These are phyloP conservation scores for Voacanga thouarsii DNA, from an alignment of 257 asterid species.

Conservation along the genomic window DNA sequence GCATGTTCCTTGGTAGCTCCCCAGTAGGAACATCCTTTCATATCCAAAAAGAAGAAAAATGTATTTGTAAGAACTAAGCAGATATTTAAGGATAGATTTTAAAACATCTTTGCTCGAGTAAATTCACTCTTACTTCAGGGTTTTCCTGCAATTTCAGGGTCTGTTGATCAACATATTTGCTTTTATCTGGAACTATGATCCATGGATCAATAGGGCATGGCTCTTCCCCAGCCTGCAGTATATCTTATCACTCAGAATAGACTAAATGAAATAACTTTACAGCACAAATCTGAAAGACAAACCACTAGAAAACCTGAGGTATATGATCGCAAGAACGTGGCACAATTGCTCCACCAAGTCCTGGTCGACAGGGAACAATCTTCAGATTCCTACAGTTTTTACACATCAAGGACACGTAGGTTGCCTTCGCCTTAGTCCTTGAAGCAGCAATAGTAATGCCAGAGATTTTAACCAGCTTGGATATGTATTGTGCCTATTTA, in stretches of 20 bases:
- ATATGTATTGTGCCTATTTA: slow-evolving; percentile 77
- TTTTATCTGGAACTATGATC: slow-evolving; percentile 86
- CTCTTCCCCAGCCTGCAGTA: slow-evolving; percentile 70
- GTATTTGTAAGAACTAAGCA: slow-evolving; percentile 3
- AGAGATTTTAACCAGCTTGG: slow-evolving; percentile 84
- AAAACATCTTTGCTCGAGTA: slow-evolving; percentile 7
- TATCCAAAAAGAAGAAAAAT: slow-evolving; percentile 15
- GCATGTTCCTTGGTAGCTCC: slow-evolving; percentile 95
- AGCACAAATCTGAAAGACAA: not conserved
- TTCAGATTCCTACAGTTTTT: slow-evolving; percentile 85
- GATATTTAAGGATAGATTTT: not conserved
- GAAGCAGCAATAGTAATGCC: slow-evolving; percentile 98
- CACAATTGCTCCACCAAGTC: slow-evolving; percentile 96
- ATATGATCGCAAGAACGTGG: slow-evolving; percentile 92
- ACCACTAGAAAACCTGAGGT: slow-evolving; percentile 58
- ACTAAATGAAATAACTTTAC: slow-evolving; percentile 2
- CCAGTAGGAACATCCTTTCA: slow-evolving; percentile 97
- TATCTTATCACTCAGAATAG: not conserved
- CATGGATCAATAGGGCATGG: slow-evolving; percentile 92
- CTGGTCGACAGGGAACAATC: slow-evolving; percentile 94
- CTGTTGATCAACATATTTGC: slow-evolving; percentile 96
- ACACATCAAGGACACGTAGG: slow-evolving; percentile 85
- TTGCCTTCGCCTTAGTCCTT: slow-evolving; percentile 95
- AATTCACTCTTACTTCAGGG: slow-evolving; percentile 64
- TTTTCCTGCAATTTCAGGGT: slow-evolving; percentile 91